Evolutionary conservation across 306 rosid species (phyloP), one percentile per base, ranked within the genome.

Genomic region (Alnus glutinosa): DNA sequence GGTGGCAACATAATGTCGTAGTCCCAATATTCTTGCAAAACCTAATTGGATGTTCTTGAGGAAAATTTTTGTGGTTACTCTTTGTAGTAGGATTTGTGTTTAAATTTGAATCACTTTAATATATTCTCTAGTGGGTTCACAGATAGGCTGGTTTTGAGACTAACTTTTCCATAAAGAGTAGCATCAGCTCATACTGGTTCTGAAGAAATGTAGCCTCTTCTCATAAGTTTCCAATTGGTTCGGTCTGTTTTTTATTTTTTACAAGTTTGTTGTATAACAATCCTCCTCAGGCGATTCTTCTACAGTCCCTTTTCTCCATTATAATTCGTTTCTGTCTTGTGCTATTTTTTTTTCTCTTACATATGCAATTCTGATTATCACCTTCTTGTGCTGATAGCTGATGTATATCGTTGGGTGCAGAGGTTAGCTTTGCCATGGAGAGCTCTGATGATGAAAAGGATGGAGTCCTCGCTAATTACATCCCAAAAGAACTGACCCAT

Each of bases 371-470:
- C 42, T 57, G 30, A 30, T 12, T 55, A 23, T 64, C 23, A 48
- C 71, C 19, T 16, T 72, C 59, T 11, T 3, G 15, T 57, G 49
- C 78, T 82, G 59, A 44, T 71, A 36, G 44, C 42, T 16, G 14
- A 19, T 49, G 32, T 44, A 39, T 32, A 4, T 73, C 8, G 9
- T 52, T 71, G 49, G 76, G 75, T 87, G 69, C 75, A 77, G 75
- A 77, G 81, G 54, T 70, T 69, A 37, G 75, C 67, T 86, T 73
- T 75, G 51, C 14, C 49, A 94, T 94, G 98, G 90, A 89, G 82
- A 88, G 83, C 86, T 88, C 98, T 78, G 97, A 92, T 15, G 98
- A 94, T 76, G 96, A 94, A 73, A 89, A 80, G 66, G 90, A 92
- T 63, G 86, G 78, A 75, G 85, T 73, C 55, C 75, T 52, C 34